Base-by-base conservation (phyloP, 2,329 filamentous ascomycete species). In the Ascochyta pisi region DNA sequence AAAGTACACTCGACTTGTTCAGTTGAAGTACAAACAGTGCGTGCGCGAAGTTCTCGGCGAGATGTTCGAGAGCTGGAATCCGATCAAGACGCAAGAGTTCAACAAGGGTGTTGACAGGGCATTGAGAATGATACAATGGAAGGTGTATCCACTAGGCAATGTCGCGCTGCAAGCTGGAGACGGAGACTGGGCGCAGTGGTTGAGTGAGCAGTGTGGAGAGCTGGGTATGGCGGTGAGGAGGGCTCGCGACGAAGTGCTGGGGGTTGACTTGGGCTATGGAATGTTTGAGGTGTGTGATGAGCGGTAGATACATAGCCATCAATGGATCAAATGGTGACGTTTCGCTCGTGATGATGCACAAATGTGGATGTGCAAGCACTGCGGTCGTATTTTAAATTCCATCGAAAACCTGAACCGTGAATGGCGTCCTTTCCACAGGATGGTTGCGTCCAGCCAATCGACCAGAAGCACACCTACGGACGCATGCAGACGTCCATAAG, bases 21-120 rank as follows among this genome's bases (percentile, higher is more conserved):
- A 56, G 13, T 27, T 38, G 2, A 33, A 16, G 6, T 62, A 51
- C 31, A 60, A 58, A 34, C 6, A 38, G 2, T 42, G 39, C 19
- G 31, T 61, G 12, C 34, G 26, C 3, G 43, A 55, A 24, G 40
- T 45, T 29, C 34, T 65, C 12, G 44, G 38, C 12, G 54, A 57
- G 5, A 5, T 58, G 2, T 60, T 65, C 41, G 6, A 39, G 3
- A 34, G 23, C 2, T 60, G 50, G 57, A 52, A 16, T n/a, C 22
- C 15, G 24, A 50, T 50, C 24, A 29, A 60, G 13, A 66, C 45
- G 26, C 43, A 51, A 48, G n/a, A 42, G 16, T 64, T 68, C 43
- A 66, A 68, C 33, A 64, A 63, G 13, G 61, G 64, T 2, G 42
- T 64, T 7, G 52, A 64, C 49, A 52, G 48, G 27, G 58, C 50